Base-by-base conservation (phyloP, 192 early-diverging fungal genomes). In the Chytriomyces sp. region DNA sequence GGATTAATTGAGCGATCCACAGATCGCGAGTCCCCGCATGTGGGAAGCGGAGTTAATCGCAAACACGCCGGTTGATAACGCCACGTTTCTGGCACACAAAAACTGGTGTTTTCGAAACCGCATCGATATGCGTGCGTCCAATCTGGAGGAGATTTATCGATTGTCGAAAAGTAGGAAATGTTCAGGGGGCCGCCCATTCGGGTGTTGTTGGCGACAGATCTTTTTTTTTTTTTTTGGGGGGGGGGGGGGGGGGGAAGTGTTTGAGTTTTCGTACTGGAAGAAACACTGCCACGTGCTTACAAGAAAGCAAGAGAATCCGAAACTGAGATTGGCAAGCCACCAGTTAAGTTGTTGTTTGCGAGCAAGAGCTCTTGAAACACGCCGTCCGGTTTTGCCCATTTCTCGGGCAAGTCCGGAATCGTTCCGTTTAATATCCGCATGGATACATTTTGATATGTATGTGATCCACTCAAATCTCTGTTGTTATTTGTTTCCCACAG, bases 341-440 rank as follows among this genome's bases (percentile, higher is more conserved):
- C 73, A 49, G 11, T 44, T 5, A 75, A 44, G 73, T 75, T 75
- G 64, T 75, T 75, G 63, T 75, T 75, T 20, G 43, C 61, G 7
- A 75, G 24, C n/a, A 23, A 75, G 13, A 75, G 10, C 7, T 26
- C 10, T 10, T 18, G 20, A 59, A 72, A 60, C 24, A 26, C 20
- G 20, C 50, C 20, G 45, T 16, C 18, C 8, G 16, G 20, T 16
- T 18, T 20, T 57, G 53, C 53, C 16, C 13, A 20, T 20, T n/a
- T n/a, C 46, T 35, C 26, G 13, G 72, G 72, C 10, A 74, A n/a
- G n/a, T 61, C 72, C 8, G 72, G 72, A 45, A 74, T 74, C 23
- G 57, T 28, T 13, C 72, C 72, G 61, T 10, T 65, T 20, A 65
- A 24, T 7, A 75, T n/a, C 50, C 62, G 53, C 53, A 5, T 57